Conservation (phyloP, 2,329 filamentous ascomycete genomes). For the Alternaria sp. region DNA sequence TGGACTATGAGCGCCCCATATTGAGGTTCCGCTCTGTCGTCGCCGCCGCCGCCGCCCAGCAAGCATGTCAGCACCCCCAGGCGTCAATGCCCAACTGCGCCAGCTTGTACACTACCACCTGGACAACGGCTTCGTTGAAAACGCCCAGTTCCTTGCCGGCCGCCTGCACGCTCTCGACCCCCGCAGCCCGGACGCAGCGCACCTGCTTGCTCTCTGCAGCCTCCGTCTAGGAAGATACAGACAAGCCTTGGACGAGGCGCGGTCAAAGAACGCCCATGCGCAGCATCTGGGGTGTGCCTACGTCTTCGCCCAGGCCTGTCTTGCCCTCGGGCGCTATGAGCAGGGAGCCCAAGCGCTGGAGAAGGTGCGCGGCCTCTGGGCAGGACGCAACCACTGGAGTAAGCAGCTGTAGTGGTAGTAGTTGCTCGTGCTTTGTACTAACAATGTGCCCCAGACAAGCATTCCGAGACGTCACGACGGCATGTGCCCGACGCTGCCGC, state of each 20-base stretch:
- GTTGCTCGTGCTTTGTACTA: conserved; percentile 6
- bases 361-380: conserved; percentile 79
- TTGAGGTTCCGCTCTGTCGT: conserved; percentile 20
- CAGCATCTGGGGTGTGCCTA: conserved; percentile 87
- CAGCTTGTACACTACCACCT: conserved; percentile 76
- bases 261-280: conserved; percentile 73
- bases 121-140: conserved; percentile 88
- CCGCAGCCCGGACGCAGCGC: conserved; percentile 78
- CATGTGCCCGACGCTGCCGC: conserved; percentile 83
- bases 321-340: conserved; percentile 78
- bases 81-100: conserved; percentile 68
- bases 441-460: conserved; percentile 62
- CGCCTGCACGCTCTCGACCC: conserved; percentile 85
- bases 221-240: conserved; percentile 82
- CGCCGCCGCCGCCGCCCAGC: conserved; percentile 4
- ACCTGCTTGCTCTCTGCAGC: conserved; percentile 85
- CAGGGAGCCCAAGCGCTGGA: conserved; percentile 87
- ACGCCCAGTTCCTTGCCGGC: conserved; percentile 92
- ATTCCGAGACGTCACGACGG: conserved; percentile 77
- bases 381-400: conserved; percentile 77
- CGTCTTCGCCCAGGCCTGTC: conserved; percentile 87
- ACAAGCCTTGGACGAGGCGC: conserved; percentile 84
- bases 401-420: conserved; percentile 54
- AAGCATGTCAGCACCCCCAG: conserved; percentile 65
- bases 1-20: conserved; percentile 17